A percentile compares a stretch with the other conserved stretches of the same genome.
phyloP scores from a whole-genome alignment of 2,329 filamentous ascomycete genomes.

The Chaetomium globosum region DNA sequence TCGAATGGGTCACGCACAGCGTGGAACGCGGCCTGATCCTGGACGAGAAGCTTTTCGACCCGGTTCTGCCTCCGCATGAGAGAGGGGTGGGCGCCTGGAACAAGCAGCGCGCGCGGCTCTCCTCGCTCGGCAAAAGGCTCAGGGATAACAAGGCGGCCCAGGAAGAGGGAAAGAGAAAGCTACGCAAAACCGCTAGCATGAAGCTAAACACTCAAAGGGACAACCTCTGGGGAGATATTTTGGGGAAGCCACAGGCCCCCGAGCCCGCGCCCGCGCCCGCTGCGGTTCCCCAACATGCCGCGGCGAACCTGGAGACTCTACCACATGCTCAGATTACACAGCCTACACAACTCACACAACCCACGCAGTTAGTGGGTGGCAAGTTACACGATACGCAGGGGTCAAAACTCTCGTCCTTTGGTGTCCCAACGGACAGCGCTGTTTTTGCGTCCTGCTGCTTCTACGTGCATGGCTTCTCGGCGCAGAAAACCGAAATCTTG shows the following conservation, averaged over 20 bases:
- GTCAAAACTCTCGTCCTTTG: slow-evolving; percentile 35
- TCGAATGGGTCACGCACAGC: slow-evolving; percentile 85
- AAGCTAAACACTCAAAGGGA: slow-evolving; percentile 79
- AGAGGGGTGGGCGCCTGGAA: slow-evolving; percentile 80
- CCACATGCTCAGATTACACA: slow-evolving; percentile 5
- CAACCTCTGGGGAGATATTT: slow-evolving; percentile 88
- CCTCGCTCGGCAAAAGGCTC: slow-evolving; percentile 60
- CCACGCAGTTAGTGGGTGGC: slow-evolving; percentile 8
- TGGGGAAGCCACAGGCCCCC: slow-evolving; percentile 52
- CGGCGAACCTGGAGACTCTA: slow-evolving; percentile 7
- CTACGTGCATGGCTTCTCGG: slow-evolving; percentile 62
- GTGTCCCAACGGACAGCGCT: slow-evolving; percentile 41
- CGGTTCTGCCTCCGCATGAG: slow-evolving; percentile 66
- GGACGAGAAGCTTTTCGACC: slow-evolving; percentile 83
- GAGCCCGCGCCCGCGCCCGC: slow-evolving; percentile 36
- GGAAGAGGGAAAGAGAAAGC: slow-evolving; percentile 71
- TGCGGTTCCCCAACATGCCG: not conserved
- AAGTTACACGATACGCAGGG: slow-evolving; percentile 34
- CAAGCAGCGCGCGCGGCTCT: slow-evolving; percentile 51
- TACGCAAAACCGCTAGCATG: slow-evolving; percentile 84
- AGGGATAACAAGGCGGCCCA: slow-evolving; percentile 52
- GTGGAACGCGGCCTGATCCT: slow-evolving; percentile 85
- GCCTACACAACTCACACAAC: not conserved
- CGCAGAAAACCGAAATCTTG: slow-evolving; percentile 54
- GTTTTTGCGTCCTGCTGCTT: slow-evolving; percentile 62